Evolutionary conservation across 176 grass and related monocot genomes (phyloP), one percentile per base, ranked within the genome.

Genomic region (Stipa capillata): DNA sequence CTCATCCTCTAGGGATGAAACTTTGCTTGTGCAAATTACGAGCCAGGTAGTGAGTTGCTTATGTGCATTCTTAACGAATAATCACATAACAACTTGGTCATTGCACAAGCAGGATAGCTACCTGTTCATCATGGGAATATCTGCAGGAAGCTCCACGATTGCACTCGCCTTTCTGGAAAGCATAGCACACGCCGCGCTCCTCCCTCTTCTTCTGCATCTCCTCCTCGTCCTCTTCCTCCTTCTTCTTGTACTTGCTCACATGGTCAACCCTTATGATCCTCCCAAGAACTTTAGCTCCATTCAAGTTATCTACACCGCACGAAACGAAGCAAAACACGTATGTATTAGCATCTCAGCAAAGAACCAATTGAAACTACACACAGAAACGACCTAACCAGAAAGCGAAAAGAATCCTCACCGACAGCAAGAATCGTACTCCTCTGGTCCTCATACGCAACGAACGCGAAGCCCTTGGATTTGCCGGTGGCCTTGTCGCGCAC

Each of bases 101-200:
- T 23, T 66, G 47, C 14, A 65, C 54, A 77, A 11, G 62, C 36
- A 25, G 15, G 33, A 70, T n/a, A n/a, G 23, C 8, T 71, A 94
- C 92, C 86, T 94, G 88, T 41, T 93, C 96, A 50, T 89, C 85
- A 71, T 99, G 96, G 24, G 96, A 99, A 69, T 89, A 99, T 80
- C 76, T 99, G 84, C 96, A 99, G 17, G 84, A 86, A 73, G 79
- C 85, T 51, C 96, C 92, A 0, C 92, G 84, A 52, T 95, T 91
- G 80, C 96, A 99, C 59, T 99, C 96, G 27, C 96, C 92, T 85
- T 84, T 94, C 77, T 99, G 96, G 85, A 89, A 99, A 1, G 96
- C 92, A 52, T 88, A 91, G 86, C 96, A 99, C 77, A 99, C 87
- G 31, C 96, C 96, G 0, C 92, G 88, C 24, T 81, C 90, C 86